Conservation (phyloP, 140 eudicot genomes). For the Flaveria floridana region DNA sequence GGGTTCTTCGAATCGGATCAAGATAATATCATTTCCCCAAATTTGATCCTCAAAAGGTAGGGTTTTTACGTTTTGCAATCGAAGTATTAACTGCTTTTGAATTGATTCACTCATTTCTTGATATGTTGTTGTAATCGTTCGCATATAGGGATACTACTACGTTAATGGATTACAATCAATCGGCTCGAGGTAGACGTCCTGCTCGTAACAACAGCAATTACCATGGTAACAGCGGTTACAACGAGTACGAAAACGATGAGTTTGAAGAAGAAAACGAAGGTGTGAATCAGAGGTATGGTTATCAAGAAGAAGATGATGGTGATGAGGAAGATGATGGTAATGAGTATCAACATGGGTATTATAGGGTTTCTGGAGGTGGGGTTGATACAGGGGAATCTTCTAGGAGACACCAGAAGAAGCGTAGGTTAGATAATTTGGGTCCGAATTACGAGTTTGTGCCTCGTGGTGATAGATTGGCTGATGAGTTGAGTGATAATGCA, state of each 20-base stretch:
- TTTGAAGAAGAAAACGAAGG: constrained; percentile 29
- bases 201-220: constrained; percentile 34
- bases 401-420: constrained; percentile 58
- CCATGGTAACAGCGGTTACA: constrained; percentile 22
- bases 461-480: constrained; percentile 34
- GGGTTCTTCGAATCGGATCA: constrained; percentile 4
- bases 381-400: constrained; percentile 47
- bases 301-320: constrained; percentile 43
- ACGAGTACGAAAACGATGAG: constrained; percentile 37
- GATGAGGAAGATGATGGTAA: constrained; percentile 39
- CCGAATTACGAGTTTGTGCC: constrained; percentile 48
- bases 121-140: background rate
- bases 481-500: constrained; percentile 73
- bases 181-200: constrained; percentile 38
- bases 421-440: constrained; percentile 57
- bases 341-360: constrained; percentile 43
- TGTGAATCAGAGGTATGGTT: constrained; percentile 27
- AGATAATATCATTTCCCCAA: background rate
- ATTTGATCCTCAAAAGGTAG: constrained; percentile 16
- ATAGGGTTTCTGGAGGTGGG: constrained; percentile 34
- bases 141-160: background rate
- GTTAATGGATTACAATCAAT: constrained; percentile 40
- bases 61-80: background rate
- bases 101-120: background rate
- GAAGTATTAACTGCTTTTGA: background rate